These are phyloP conservation scores for Paxillus involutus DNA, from an alignment of 768 basidiomycete genomes.

Conservation along the genomic window DNA sequence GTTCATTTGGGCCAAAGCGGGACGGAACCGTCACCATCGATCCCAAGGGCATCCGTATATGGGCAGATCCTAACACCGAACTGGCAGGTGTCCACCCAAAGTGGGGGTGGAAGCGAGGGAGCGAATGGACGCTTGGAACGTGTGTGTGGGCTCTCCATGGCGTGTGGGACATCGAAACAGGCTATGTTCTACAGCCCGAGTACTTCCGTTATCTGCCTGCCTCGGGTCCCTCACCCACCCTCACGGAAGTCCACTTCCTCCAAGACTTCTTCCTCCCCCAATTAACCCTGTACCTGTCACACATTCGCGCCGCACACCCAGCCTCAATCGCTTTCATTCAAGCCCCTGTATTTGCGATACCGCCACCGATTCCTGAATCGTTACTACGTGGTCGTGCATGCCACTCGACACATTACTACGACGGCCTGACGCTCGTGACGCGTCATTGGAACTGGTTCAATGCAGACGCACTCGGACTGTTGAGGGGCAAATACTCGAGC, in stretches of 20 bases:
- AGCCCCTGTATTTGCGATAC: conserved; percentile 84
- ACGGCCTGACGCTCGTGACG: conserved; percentile 90
- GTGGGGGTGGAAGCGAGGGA: conserved; percentile 85
- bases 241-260: conserved; percentile 61
- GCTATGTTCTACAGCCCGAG: conserved; percentile 62
- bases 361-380: conserved; percentile 60
- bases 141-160: conserved; percentile 89
- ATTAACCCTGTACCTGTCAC: conserved; percentile 51
- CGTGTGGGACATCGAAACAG: conserved; percentile 81
- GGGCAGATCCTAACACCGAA: conserved; percentile 61
- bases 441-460: conserved; percentile 96
- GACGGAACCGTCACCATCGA: conserved; percentile 80
- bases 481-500: conserved; percentile 77
- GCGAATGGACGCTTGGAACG: conserved; percentile 71
- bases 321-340: conserved; percentile 89
- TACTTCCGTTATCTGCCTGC: conserved; percentile 66
- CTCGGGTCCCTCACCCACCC: neutral
- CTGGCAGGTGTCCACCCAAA: conserved; percentile 54
- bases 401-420: conserved; percentile 89
- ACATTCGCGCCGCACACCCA: conserved; percentile 69
- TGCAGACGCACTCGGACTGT: conserved; percentile 89
- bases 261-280: conserved; percentile 80
- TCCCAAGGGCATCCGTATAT: conserved; percentile 77
- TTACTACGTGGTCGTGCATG: conserved; percentile 64
- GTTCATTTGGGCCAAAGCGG: conserved; percentile 71